Evolutionary conservation across 305 asterid species (phyloP), one percentile per base, ranked within the genome.

Genomic region (Fraxinus floribunda): DNA sequence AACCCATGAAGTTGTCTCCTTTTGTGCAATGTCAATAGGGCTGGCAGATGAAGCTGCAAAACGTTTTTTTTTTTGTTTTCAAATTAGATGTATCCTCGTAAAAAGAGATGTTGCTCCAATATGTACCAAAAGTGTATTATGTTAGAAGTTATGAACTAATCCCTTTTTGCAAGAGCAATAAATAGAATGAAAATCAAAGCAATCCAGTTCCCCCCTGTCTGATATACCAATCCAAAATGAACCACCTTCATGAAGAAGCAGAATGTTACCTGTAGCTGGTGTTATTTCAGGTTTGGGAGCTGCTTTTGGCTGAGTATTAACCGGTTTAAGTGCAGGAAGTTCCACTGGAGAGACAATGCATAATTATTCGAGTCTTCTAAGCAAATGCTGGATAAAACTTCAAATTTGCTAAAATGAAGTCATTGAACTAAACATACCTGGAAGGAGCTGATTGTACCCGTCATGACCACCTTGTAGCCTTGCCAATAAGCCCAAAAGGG

Each of bases 391-490:
- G 32, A 76, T 32, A 73, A 64, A 68, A 49, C 20, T 18, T 30
- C 41, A 22, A 76, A 62, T 3, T 34, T 5, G 60, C 11, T 52
- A 13, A 46, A 11, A 22, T 55, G 16, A 29, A 22, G 26, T 57
- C 5, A 4, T 18, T 20, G 15, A 39, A 20, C 32, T 73, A 18
- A 24, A 62, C 79, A 3, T 80, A 96, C 98, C 97, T 57, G 97
- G 98, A 64, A 92, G 97, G 81, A 96, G 99, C 88, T 94, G 99
- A 86, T 89, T 94, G 85, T 90, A 89, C 35, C 95, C 94, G 2
- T 89, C 81, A 79, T 87, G 93, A 39, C 98, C 99, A 34, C 88
- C 93, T 11, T 92, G 94, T 64, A 96, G 85, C 79, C 99, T 91
- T 9, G 99, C 97, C 84, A 96, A 80, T 20, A 94, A 86, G 3